Evolutionary conservation across 164 flowering plant species (phyloP), one percentile per base, ranked within the genome.

Genomic region (Macadamia integrifolia): DNA sequence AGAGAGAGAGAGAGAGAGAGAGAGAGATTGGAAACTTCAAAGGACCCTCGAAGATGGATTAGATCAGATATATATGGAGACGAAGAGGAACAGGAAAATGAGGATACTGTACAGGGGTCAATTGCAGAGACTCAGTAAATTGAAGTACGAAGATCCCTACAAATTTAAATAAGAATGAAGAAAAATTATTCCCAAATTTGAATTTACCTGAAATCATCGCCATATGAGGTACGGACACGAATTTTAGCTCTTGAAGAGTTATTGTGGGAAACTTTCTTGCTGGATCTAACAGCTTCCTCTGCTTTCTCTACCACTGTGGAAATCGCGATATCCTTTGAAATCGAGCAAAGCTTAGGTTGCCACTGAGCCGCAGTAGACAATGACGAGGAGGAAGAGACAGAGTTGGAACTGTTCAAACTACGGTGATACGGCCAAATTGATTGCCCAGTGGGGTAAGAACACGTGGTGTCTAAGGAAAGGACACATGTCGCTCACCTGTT

Each of bases 311-410:
- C 31, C 28, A 58, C 66, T 5, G 43, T 44, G 15, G 49, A 35
- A 23, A 30, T 49, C 1, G 18, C 42, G 29, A 28, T 59, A 13
- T 71, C 74, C 53, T 71, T 69, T 3, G 69, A 59, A 32, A 71
- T 71, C 18, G 69, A 64, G 64, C 42, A 13, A 0, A 71, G 69
- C 50, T 69, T 59, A 15, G 74, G 74, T 28, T 29, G 64, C 74
- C 74, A 71, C 30, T 64, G 73, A 32, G 58, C 13, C 17, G 42
- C 11, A 1, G 40, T 2, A 35, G 40, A 35, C 40, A 5, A 35
- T 5, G 40, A 35, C 40, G 0, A 35, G 40, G 40, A 35, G 5
- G 40, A 35, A 5, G 67, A 31, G 15, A 13, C 15, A 30, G 73
- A 70, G 2, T 12, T 46, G 1, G 63, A 57, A 8, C 58, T 13